phyloP scores from a whole-genome alignment of 208 protist species.

The Naegleria lovaniensis region DNA sequence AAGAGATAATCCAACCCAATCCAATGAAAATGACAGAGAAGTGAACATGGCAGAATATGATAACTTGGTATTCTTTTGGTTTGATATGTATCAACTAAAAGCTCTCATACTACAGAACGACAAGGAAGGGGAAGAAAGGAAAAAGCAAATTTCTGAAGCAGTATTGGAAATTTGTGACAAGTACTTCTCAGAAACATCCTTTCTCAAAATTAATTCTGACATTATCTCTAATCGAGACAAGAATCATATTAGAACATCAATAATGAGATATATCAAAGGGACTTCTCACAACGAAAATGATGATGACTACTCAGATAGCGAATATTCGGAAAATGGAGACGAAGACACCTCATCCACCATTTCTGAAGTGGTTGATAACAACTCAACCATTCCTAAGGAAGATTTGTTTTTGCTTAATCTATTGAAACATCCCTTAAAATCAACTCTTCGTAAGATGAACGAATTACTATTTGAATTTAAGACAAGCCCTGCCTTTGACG shows the following conservation, averaged over 20 bases:
- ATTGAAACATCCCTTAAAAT: not conserved
- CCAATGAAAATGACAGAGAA: not conserved
- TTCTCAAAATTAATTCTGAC: not conserved
- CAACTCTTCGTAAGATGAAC: not conserved
- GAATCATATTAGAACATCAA: not conserved
- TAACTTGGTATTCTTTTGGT: constrained; percentile 17
- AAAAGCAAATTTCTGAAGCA: not conserved
- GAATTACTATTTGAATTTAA: not conserved
- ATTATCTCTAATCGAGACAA: not conserved
- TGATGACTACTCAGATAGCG: not conserved
- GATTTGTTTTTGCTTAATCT: not conserved
- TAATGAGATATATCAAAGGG: not conserved
- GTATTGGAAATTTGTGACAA: not conserved
- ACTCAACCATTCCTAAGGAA: not conserved
- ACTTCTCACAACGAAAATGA: not conserved
- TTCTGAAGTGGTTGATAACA: not conserved
- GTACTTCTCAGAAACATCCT: not conserved
- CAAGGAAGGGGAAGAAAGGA: not conserved
- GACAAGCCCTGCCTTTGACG: not conserved
- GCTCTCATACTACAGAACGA: not conserved
- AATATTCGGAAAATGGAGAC: not conserved
- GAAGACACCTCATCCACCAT: not conserved
- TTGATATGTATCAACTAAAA: not conserved
- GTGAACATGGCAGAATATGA: not conserved
- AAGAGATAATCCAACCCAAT: not conserved